Base-by-base conservation (phyloP, 108 stramenopile species). In the Nannochloropsis granulata region DNA sequence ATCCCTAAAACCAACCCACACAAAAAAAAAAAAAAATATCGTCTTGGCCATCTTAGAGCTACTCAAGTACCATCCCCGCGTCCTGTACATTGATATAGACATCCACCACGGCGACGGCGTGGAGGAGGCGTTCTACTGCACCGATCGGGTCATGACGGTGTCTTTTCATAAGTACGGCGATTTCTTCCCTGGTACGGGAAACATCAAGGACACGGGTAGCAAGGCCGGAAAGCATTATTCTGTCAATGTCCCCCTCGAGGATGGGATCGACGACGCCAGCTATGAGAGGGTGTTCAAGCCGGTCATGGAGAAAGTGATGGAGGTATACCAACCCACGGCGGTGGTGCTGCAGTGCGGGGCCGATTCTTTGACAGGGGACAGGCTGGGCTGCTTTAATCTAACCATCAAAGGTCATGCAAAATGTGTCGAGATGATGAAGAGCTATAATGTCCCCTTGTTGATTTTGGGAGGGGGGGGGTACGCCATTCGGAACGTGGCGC, bases 11-110 rank as follows among this genome's bases (percentile, higher is more conserved):
- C 13, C 45, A 12, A 46, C 45, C 13, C 14, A n/a, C n/a, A n/a
- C n/a, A n/a, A n/a, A n/a, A n/a, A 14, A 14, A 23, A 14, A 12
- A 79, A 99, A 99, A 85, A 98, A 99, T 89, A 98, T 98, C 86
- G 99, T 99, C 0, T 89, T 99, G 87, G 98, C 98, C 25, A 99
- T 99, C 83, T 86, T 99, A 81, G 99, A 99, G 90, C 91, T 99
- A 79, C 93, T 99, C 80, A 99, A 99, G 91, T 87, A 96, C 25
- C 97, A 99, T 91, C 95, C 97, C 0, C 91, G 99, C 13, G 99
- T 99, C 23, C 93, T 99, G 19, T 99, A 99, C 90, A 94, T 99
- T 81, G 99, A 99, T 87, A 99, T 99, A 87, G 99, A 99, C 91
- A 96, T 99, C 13, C 99, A 99, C 88, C 98, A 98, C 85, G 98